Conservation (phyloP, 106 monocot genomes). For the Dendrobium officinale region DNA sequence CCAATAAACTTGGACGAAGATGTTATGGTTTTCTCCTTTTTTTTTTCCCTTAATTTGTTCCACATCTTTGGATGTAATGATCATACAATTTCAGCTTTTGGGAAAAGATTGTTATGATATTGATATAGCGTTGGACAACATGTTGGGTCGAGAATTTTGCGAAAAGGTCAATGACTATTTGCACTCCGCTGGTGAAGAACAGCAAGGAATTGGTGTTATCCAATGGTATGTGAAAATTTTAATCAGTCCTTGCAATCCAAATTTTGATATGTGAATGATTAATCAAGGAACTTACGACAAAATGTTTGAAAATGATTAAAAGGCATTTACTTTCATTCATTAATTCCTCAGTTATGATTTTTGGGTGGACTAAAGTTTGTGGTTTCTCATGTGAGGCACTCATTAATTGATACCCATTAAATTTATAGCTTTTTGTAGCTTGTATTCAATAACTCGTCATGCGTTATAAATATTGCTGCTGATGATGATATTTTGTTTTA, state of each 20-base stretch:
- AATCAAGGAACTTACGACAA: not conserved
- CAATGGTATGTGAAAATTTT: constrained; percentile 40
- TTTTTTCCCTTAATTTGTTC: not conserved
- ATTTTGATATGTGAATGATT: not conserved
- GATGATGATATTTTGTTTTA: not conserved
- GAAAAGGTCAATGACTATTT: constrained; percentile 79
- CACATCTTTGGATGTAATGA: not conserved
- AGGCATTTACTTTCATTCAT: not conserved
- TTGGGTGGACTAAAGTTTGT: not conserved
- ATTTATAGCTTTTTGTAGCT: not conserved
- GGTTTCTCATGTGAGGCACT: not conserved
- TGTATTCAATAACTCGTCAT: not conserved
- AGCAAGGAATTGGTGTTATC: constrained; percentile 68
- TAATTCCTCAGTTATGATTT: not conserved
- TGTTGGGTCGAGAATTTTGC: constrained; percentile 81
- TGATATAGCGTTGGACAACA: constrained; percentile 90
- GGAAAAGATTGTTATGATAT: constrained; percentile 87
- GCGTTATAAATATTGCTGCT: not conserved
- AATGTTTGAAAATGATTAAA: constrained; percentile 1
- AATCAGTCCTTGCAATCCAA: not conserved
- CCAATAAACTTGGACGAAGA: not conserved
- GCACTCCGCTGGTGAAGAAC: constrained; percentile 45
- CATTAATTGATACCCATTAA: not conserved
- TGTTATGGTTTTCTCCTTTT: not conserved
- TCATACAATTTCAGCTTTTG: constrained; percentile 38